Evolutionary conservation across 2,329 filamentous ascomycete genomes (phyloP).

Genomic region (Colletotrichum sp.): DNA sequence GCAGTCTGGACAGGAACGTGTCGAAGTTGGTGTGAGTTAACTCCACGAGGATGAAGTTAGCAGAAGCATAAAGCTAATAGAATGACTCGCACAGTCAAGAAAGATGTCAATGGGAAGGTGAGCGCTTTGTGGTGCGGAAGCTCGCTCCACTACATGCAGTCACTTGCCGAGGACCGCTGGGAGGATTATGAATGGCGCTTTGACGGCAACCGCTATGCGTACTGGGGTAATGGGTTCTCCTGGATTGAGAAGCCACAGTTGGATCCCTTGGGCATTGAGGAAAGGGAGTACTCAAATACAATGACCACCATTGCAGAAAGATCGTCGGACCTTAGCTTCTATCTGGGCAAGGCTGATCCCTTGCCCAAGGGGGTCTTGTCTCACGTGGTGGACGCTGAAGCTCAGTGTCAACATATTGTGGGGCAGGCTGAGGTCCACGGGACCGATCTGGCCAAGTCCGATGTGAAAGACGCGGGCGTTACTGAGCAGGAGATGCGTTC

Average conservation of each 20-base stretch:
- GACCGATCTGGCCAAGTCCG: background rate
- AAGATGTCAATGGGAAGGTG: background rate
- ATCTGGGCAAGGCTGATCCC: background rate
- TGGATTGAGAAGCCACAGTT: background rate
- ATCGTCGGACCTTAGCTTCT: background rate
- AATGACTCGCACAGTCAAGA: background rate
- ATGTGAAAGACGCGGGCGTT: background rate
- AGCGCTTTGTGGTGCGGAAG: background rate
- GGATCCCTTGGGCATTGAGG: fast-evolving
- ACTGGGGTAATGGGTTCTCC: background rate
- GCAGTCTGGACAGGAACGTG: background rate
- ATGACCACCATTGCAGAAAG: background rate
- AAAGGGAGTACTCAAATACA: background rate
- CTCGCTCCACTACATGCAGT: background rate
- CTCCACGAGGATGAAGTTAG: background rate
- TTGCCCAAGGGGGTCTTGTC: fast-evolving
- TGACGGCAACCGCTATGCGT: background rate
- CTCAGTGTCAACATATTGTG: background rate
- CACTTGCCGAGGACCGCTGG: background rate
- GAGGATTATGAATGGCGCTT: background rate
- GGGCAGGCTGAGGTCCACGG: background rate
- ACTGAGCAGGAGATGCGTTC: background rate
- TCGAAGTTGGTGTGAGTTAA: background rate
- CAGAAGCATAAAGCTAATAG: background rate
- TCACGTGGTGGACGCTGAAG: background rate